Percentiles rank a stretch among this genome's conserved stretches.
Conservation (phyloP, 306 rosid genomes). For the Mimosa pudica region DNA sequence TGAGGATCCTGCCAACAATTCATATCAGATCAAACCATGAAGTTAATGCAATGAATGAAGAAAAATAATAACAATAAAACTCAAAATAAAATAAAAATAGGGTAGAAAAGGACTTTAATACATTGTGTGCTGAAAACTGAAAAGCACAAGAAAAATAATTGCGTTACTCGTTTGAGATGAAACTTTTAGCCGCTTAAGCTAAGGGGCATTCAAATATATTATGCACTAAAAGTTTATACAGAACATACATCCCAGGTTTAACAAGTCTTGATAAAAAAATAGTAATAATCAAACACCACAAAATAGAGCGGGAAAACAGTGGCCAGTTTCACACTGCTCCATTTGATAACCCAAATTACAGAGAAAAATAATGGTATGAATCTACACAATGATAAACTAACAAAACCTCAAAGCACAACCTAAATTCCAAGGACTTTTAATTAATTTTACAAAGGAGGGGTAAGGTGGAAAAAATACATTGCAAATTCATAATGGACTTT, state of each 20-base stretch:
- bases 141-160: neutral
- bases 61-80: neutral
- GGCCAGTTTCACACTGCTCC: slow-evolving; percentile 41
- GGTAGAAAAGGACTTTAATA: neutral
- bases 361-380: slow-evolving; percentile 44
- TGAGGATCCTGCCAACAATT: no score
- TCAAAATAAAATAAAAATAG: neutral
- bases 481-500: slow-evolving; percentile 32
- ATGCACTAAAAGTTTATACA: slow-evolving; percentile 24
- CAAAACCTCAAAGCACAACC: slow-evolving; percentile 44
- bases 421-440: slow-evolving; percentile 36
- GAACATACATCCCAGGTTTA: slow-evolving; percentile 26
- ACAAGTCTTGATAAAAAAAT: slow-evolving; percentile 1
- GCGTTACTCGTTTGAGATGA: slow-evolving; percentile 10
- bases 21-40: neutral
- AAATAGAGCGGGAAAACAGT: neutral
- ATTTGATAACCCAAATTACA: slow-evolving; percentile 46
- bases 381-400: slow-evolving; percentile 54
- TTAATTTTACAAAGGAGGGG: slow-evolving; percentile 46
- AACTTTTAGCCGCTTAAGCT: slow-evolving; percentile 11
- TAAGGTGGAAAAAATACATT: slow-evolving; percentile 27
- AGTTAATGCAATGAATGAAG: neutral
- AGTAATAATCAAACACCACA: neutral
- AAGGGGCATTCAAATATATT: slow-evolving; percentile 23
- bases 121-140: neutral